Evolutionary conservation across 495 filamentous ascomycete genomes (phyloP).

Genomic region (Cairneyella variabilis): DNA sequence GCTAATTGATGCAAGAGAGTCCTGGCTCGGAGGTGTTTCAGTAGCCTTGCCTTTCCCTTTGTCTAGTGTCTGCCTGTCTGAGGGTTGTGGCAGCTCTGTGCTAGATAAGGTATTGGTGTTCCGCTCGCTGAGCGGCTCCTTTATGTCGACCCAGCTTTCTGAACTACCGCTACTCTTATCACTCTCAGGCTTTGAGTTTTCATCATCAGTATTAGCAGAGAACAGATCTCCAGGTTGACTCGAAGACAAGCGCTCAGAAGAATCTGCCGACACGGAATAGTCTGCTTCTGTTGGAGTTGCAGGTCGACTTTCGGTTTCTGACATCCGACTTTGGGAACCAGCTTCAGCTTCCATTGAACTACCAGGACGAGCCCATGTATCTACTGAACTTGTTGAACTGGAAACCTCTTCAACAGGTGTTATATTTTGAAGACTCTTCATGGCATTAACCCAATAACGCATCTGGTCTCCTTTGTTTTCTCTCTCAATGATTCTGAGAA

Average conservation of each 20-base stretch:
- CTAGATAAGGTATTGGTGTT: background rate
- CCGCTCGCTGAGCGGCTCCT: background rate
- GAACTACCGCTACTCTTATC: constrained; percentile 17
- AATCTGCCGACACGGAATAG: too few species aligned
- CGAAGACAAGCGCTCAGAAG: too few species aligned
- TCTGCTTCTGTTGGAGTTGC: too few species aligned
- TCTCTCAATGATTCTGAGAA: constrained; percentile 57
- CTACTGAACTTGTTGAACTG: too few species aligned
- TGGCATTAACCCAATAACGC: constrained; percentile 41
- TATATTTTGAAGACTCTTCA: constrained; percentile 21
- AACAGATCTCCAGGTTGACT: too few species aligned
- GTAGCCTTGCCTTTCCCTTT: constrained; percentile 37
- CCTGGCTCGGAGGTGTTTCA: background rate
- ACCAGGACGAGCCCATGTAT: too few species aligned
- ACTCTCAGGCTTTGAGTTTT: background rate
- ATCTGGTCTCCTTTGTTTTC: constrained; percentile 56
- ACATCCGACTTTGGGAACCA: too few species aligned
- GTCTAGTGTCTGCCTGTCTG: constrained; percentile 8
- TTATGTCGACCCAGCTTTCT: constrained; percentile 22
- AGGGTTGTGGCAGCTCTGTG: background rate
- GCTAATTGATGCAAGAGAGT: constrained; percentile 5
- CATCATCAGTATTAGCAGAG: constrained; percentile 10
- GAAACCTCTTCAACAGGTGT: too few species aligned
- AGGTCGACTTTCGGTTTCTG: too few species aligned
- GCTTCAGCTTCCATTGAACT: too few species aligned